A percentile compares a stretch with the other conserved stretches of the same genome.
These are phyloP conservation scores for Oryza longistaminata DNA, from an alignment of 176 grass and related monocot species.

Conservation along the genomic window DNA sequence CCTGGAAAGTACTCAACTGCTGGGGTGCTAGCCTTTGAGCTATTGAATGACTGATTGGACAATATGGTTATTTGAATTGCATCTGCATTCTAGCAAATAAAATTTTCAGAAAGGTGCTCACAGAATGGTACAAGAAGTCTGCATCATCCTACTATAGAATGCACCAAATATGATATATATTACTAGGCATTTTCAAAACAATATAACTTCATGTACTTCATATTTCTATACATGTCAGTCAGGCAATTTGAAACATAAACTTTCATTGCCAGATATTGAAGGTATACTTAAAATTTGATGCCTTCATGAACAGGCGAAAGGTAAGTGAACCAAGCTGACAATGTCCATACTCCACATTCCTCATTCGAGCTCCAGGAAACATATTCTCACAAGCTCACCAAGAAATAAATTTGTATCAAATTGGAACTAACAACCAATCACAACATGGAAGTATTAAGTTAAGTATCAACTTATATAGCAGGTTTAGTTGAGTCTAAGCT, in stretches of 20 bases:
- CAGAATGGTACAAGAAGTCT: slow-evolving; percentile 15
- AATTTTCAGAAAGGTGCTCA: slow-evolving; percentile 33
- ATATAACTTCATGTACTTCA: not conserved
- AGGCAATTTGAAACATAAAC: slow-evolving; percentile 6
- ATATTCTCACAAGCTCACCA: not conserved
- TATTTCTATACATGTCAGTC: slow-evolving; percentile 10
- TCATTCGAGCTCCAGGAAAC: not conserved
- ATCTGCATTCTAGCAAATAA: slow-evolving; percentile 86
- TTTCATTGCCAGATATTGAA: not conserved
- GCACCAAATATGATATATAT: not conserved
- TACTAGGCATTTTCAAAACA: not conserved
- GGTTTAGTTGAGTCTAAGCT: slow-evolving; percentile 24
- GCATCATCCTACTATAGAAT: slow-evolving; percentile 6
- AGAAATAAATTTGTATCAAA: not conserved
- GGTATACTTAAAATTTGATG: slow-evolving; percentile 1
- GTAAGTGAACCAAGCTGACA: slow-evolving; percentile 13
- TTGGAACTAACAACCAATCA: not conserved
- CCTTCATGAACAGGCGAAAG: slow-evolving; percentile 19
- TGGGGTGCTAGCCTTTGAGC: slow-evolving; percentile 46
- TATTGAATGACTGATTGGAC: slow-evolving; percentile 63
- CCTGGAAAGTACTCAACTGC: slow-evolving; percentile 78
- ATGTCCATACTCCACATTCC: not conserved
- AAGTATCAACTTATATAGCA: not conserved
- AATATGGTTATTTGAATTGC: slow-evolving; percentile 66
- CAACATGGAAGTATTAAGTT: not conserved